Base-by-base conservation (phyloP, 2,329 filamentous ascomycete genomes). In the Ambrosiella xylebori region DNA sequence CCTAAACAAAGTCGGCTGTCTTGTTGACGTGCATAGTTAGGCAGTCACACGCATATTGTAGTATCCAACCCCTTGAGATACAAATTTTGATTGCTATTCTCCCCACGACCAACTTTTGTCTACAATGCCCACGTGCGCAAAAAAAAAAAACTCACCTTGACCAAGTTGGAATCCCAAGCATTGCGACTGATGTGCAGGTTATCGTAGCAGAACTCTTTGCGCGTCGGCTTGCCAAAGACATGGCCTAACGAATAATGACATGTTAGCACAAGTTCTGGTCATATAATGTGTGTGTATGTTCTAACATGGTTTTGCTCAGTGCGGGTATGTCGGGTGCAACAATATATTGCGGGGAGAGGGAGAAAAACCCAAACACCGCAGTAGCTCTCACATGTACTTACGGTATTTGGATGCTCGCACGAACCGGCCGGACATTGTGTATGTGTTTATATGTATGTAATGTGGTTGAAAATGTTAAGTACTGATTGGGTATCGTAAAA, bases 151-250 rank as follows among this genome's bases (percentile, higher is more conserved):
- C 77, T 70, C 71, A 94, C 89, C 85, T 97, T 97, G 74, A 97
- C 80, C 68, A 98, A 76, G 75, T 98, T 98, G 67, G 90, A 96
- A 72, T 98, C 93, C 93, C 93, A 98, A 58, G 93, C 93, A 82
- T 98, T 98, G 73, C 86, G 88, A 68, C 89, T 96, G 72, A 98
- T 88, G 70, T 88, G 88, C 65, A 98, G 76, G 72, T 97, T 97
- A 73, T 98, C 93, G 74, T 97, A 98, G 77, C 90, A 96, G 79
- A 88, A 87, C 71, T 98, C 93, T 80, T 95, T 96, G 73, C 88
- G 85, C 64, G 90, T 94, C 62, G 88, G 76, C 74, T 94, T 93
- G 70, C 93, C 93, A 76, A 96, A 98, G 75, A 98, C 86, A 79
- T 98, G 93, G 78, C 91, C 91, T 96, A 71, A 59, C 63, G 13